A percentile compares a stretch with the other conserved stretches of the same genome.
phyloP scores from a whole-genome alignment of 371 early-diverging fungal genomes.

The Syncephalis plumigaleata region DNA sequence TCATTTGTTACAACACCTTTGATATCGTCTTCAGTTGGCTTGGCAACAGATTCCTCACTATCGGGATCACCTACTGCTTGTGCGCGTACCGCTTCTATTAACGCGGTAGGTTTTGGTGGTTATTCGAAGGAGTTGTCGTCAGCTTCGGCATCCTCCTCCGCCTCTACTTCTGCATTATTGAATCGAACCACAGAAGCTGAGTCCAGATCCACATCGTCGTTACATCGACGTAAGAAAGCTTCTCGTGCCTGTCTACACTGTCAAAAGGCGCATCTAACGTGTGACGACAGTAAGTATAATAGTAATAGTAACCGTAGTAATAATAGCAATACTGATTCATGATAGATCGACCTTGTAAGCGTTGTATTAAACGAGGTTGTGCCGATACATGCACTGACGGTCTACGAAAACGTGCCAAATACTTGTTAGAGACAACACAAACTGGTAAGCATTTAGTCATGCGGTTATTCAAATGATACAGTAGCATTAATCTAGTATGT shows the following conservation, averaged over 20 bases:
- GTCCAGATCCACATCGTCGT: background rate
- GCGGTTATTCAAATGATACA: background rate
- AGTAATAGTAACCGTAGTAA: background rate
- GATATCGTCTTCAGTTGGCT: background rate
- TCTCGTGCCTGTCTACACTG: conserved; percentile 10
- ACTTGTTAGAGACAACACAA: conserved; percentile 28
- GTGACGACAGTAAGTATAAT: conserved; percentile 9
- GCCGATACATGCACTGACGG: conserved; percentile 59
- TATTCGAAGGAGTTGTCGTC: no score
- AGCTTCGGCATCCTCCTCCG: no score
- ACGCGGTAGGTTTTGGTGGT: background rate
- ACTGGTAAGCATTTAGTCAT: background rate
- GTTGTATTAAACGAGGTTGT: conserved; percentile 64
- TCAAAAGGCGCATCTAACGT: conserved; percentile 11
- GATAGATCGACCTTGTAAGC: conserved; percentile 65
- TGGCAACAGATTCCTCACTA: background rate
- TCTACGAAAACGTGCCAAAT: conserved; percentile 61
- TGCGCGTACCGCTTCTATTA: background rate
- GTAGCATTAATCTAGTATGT: background rate
- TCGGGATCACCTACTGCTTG: no score
- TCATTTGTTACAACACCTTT: background rate
- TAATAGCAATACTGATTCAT: background rate
- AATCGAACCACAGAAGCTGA: background rate
- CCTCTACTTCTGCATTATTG: background rate
- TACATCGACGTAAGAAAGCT: conserved; percentile 8